Evolutionary conservation across 768 basidiomycete species (phyloP).

Genomic region (Glaciozyma martinii): DNA sequence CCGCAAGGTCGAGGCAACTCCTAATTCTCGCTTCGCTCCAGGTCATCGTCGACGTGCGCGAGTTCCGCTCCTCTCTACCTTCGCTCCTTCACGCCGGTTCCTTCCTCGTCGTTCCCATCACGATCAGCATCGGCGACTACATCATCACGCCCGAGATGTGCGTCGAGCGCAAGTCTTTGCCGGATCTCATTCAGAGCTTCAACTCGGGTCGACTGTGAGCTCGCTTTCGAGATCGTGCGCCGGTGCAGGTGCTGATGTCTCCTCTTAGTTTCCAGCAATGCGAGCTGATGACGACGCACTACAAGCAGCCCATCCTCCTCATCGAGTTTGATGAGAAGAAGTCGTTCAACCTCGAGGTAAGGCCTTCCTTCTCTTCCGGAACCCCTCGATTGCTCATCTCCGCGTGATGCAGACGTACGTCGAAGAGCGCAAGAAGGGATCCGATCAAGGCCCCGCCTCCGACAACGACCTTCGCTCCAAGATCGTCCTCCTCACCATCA

Average conservation of each 20-base stretch:
- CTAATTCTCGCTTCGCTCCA: slow-evolving; percentile 36
- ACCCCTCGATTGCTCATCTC: background rate
- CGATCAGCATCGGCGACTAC: slow-evolving; percentile 91
- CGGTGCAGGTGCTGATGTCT: background rate
- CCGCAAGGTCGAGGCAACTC: background rate
- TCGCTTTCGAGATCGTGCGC: background rate
- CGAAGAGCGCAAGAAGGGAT: slow-evolving; percentile 13
- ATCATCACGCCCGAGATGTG: slow-evolving; percentile 90
- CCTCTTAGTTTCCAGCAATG: slow-evolving; percentile 79
- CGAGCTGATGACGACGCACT: slow-evolving; percentile 91
- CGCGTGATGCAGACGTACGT: slow-evolving; percentile 6
- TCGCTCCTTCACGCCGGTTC: slow-evolving; percentile 76
- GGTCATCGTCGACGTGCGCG: slow-evolving; percentile 95
- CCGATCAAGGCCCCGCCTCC: slow-evolving; percentile 35
- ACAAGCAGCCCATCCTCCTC: slow-evolving; percentile 82
- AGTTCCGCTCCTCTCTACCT: slow-evolving; percentile 86
- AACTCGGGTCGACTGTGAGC: slow-evolving; percentile 86
- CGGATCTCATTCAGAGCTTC: slow-evolving; percentile 87
- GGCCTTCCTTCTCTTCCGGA: slow-evolving; percentile 18
- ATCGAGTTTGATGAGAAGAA: slow-evolving; percentile 99
- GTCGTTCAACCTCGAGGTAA: slow-evolving; percentile 77
- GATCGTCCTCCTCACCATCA: slow-evolving; percentile 74
- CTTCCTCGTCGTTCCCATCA: slow-evolving; percentile 75
- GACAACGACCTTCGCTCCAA: slow-evolving; percentile 67
- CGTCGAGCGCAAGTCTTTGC: slow-evolving; percentile 87